Evolutionary conservation across 2,329 filamentous ascomycete genomes (phyloP).

Genomic region (Tolypocladium tropicale): DNA sequence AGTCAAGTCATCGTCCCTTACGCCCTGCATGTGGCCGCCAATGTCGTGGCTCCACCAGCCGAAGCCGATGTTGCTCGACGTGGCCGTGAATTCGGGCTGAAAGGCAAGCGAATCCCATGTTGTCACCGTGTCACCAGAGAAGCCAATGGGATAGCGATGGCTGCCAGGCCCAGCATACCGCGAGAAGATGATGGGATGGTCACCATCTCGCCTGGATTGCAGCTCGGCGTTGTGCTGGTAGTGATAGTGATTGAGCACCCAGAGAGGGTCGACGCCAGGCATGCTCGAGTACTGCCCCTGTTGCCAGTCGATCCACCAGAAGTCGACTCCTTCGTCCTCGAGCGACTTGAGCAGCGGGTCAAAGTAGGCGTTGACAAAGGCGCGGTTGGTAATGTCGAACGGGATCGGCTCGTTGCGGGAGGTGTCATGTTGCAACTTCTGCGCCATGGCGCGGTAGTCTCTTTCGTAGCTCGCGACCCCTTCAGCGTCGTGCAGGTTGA

Average conservation of each 20-base stretch:
- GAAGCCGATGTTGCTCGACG: conserved; percentile 56
- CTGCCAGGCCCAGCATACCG: conserved; percentile 52
- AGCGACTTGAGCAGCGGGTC: conserved; percentile 44
- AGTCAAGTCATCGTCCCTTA: conserved; percentile 46
- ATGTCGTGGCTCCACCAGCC: conserved; percentile 63
- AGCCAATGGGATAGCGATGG: conserved; percentile 54
- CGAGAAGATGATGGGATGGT: conserved; percentile 43
- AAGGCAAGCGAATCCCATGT: conserved; percentile 52
- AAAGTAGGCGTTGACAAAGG: conserved; percentile 49
- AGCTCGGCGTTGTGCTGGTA: conserved; percentile 39
- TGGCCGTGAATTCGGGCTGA: conserved; percentile 58
- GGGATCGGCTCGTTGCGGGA: conserved; percentile 36
- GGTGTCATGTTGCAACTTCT: conserved; percentile 39
- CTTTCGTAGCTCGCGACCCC: conserved; percentile 48
- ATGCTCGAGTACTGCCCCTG: conserved; percentile 46
- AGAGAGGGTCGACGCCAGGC: conserved; percentile 50
- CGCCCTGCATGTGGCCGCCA: conserved; percentile 49
- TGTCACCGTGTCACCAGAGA: conserved; percentile 50
- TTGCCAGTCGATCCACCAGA: conserved; percentile 63
- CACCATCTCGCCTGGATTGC: conserved; percentile 21
- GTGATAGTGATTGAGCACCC: conserved; percentile 56
- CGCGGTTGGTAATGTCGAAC: conserved; percentile 43
- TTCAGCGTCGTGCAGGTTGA: conserved; percentile 54
- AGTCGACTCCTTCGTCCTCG: conserved; percentile 47
- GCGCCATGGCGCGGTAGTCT: conserved; percentile 42